A percentile compares a stretch with the other conserved stretches of the same genome.
These are phyloP conservation scores for Alternaria sp. DNA, from an alignment of 2,329 filamentous ascomycete species.

Conservation along the genomic window DNA sequence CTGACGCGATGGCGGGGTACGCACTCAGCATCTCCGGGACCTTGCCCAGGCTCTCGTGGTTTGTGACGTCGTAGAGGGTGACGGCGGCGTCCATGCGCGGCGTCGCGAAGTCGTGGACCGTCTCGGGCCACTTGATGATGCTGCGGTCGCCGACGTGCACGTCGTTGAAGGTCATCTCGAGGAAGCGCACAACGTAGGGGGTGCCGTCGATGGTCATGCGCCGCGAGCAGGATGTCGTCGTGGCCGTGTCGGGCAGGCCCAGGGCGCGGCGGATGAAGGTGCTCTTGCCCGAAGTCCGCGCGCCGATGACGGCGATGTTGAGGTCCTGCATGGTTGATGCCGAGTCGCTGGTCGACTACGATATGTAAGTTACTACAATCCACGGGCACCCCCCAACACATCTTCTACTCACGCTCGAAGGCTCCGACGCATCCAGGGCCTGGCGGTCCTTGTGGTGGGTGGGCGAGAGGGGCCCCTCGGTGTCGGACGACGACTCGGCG, in stretches of 20 bases:
- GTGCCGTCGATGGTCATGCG: conserved; percentile 64
- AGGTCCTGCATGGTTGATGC: conserved; percentile 57
- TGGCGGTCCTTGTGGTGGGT: conserved; percentile 38
- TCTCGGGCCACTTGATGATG: conserved; percentile 64
- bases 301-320: conserved; percentile 65
- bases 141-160: conserved; percentile 59
- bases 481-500: conserved; percentile 44
- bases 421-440: conserved; percentile 24
- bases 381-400: too few relatives aligned
- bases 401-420: conserved; percentile 33
- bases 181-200: conserved; percentile 62
- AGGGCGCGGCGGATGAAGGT: conserved; percentile 65
- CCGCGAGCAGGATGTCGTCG: conserved; percentile 54
- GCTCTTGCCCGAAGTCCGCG: conserved; percentile 63
- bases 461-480: conserved; percentile 48
- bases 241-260: conserved; percentile 56
- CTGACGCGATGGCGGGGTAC: conserved; percentile 45
- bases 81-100: conserved; percentile 83
- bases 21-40: conserved; percentile 80
- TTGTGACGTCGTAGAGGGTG: conserved; percentile 86
- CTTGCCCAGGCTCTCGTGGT: conserved; percentile 74
- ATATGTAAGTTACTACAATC: background rate
- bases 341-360: conserved; percentile 38
- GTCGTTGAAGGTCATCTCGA: conserved; percentile 63
- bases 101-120: conserved; percentile 68